Conservation (phyloP, 2,329 filamentous ascomycete genomes). For the Neofusicoccum sp. region DNA sequence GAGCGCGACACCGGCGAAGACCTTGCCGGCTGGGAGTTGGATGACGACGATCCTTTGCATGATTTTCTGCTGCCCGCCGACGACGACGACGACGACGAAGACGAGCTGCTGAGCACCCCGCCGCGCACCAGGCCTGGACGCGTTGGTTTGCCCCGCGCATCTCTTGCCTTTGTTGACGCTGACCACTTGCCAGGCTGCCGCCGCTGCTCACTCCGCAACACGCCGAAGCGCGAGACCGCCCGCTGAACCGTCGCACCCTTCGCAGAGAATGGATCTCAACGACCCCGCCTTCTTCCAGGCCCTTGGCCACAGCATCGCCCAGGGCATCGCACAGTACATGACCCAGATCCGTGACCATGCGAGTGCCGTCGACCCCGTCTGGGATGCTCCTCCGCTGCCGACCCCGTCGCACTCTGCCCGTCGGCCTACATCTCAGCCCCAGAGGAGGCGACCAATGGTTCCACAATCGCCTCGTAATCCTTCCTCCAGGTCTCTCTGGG, state of each 20-base stretch:
- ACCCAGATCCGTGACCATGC: background rate
- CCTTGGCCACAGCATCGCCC: conserved; percentile 34
- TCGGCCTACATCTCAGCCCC: background rate
- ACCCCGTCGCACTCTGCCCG: background rate
- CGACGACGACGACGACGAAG: background rate
- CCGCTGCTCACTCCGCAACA: background rate
- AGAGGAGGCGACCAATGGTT: background rate
- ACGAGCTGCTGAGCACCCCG: conserved; percentile 8
- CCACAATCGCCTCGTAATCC: conserved; percentile 1
- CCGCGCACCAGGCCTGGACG: background rate
- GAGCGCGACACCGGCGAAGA: conserved; percentile 52
- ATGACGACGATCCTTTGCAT: background rate
- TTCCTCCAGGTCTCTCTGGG: background rate
- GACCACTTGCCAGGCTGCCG: background rate
- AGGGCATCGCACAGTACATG: conserved; percentile 33
- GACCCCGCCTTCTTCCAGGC: conserved; percentile 26
- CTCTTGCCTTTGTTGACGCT: background rate
- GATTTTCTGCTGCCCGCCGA: too few relatives aligned
- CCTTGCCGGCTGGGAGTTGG: background rate
- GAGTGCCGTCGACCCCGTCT: background rate
- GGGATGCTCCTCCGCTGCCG: conserved; percentile 10
- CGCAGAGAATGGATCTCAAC: conserved; percentile 1
- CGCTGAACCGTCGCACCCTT: background rate
- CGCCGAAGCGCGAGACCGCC: background rate
- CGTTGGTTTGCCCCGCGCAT: background rate